Percentiles rank a stretch among this genome's conserved stretches.
Evolutionary conservation across 2,329 filamentous ascomycete genomes (phyloP).

Genomic region (Lasiodiplodia sp.): DNA sequence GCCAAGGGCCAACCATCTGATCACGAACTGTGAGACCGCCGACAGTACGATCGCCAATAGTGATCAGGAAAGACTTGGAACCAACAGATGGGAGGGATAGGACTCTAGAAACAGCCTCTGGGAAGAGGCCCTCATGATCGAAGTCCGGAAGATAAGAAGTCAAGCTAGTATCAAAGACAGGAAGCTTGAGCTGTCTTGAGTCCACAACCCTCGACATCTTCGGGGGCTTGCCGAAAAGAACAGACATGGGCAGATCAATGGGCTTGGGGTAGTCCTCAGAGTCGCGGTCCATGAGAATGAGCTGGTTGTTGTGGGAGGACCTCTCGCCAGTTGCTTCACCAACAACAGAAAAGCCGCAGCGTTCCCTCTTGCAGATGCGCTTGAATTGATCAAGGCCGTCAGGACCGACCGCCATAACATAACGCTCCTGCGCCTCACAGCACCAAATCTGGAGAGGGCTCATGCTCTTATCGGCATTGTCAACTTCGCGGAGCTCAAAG

Average conservation of each 20-base stretch:
- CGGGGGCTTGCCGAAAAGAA: conserved; percentile 87
- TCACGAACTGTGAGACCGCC: conserved; percentile 88
- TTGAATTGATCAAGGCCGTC: conserved; percentile 77
- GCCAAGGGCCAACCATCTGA: conserved; percentile 97
- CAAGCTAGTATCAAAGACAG: conserved; percentile 77
- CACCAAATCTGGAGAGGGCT: conserved; percentile 98
- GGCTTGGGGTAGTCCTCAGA: conserved; percentile 76
- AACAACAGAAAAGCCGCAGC: conserved; percentile 91
- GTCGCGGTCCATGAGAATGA: conserved; percentile 83
- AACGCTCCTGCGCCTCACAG: conserved; percentile 95
- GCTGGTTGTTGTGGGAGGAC: conserved; percentile 70
- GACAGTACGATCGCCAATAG: conserved; percentile 91
- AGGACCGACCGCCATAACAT: conserved; percentile 86
- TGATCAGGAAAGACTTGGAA: conserved; percentile 97
- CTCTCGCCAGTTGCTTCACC: conserved; percentile 72
- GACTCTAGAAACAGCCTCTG: conserved; percentile 80
- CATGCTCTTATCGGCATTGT: conserved; percentile 89
- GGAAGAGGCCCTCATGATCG: conserved; percentile 60
- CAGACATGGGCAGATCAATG: conserved; percentile 88
- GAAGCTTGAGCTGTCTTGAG: conserved; percentile 71
- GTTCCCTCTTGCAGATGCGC: conserved; percentile 77
- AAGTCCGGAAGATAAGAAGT: conserved; percentile 69
- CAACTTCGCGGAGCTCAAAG: conserved; percentile 93
- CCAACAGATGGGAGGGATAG: conserved; percentile 87
- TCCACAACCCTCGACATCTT: conserved; percentile 78